Conservation (phyloP, 129 eudicot species). For the Helichrysum umbraculigerum region DNA sequence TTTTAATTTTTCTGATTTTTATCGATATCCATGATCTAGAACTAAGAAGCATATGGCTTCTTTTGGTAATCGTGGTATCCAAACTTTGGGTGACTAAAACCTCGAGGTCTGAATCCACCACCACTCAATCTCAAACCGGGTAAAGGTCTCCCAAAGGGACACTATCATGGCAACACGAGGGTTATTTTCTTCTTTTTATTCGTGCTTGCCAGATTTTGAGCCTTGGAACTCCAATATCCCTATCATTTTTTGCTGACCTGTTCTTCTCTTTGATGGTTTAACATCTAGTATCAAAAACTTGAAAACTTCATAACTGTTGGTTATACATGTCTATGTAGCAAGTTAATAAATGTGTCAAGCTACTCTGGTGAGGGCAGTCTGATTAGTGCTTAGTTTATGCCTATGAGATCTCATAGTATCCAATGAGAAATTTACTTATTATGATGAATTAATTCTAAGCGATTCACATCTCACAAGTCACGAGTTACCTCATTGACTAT, state of each 20-base stretch:
- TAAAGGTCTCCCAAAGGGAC: background rate
- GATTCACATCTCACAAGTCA: background rate
- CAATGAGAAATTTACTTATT: background rate
- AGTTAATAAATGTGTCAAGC: constrained; percentile 10
- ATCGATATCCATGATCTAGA: background rate
- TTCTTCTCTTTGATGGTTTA: constrained; percentile 12
- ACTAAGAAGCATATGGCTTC: background rate
- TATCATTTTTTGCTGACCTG: background rate
- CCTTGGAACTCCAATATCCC: background rate
- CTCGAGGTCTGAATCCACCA: background rate
- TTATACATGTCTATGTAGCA: background rate
- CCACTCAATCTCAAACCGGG: background rate
- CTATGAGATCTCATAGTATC: background rate
- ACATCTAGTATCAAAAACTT: background rate
- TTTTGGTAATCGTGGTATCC: too few relatives aligned
- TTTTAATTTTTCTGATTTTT: background rate
- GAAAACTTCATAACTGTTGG: constrained; percentile 10
- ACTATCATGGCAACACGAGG: background rate
- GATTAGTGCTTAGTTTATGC: constrained; percentile 4
- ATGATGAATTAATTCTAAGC: background rate
- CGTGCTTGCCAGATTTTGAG: background rate
- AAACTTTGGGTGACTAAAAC: background rate
- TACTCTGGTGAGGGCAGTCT: constrained; percentile 1
- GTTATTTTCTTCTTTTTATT: background rate
- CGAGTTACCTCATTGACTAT: background rate